These are phyloP conservation scores for Arthroderma uncinatum DNA, from an alignment of 2,329 filamentous ascomycete genomes.

Conservation along the genomic window DNA sequence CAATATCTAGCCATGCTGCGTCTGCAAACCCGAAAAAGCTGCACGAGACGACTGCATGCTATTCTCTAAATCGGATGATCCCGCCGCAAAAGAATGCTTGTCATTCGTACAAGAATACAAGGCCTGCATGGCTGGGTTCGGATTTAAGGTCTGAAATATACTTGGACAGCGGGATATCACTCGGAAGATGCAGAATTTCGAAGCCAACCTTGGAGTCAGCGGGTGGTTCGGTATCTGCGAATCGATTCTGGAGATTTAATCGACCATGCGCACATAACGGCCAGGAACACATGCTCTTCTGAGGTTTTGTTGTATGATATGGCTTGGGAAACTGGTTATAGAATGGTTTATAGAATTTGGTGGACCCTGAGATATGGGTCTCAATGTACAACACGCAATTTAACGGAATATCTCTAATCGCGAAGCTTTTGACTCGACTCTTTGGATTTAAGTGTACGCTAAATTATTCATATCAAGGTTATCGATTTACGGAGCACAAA, in stretches of 20 bases:
- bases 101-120: slow-evolving; percentile 75
- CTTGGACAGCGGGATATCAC: neutral
- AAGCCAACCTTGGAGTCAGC: neutral
- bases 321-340: neutral
- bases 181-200: neutral
- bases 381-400: neutral
- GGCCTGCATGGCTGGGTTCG: slow-evolving; percentile 84
- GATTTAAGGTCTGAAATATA: slow-evolving; percentile 53
- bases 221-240: neutral
- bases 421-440: no score
- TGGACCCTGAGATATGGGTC: neutral
- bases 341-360: neutral
- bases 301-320: neutral
- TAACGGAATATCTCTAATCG: neutral
- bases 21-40: slow-evolving; percentile 91
- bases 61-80: slow-evolving; percentile 75
- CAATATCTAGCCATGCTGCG: slow-evolving; percentile 69
- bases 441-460: no score
- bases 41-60: slow-evolving; percentile 97
- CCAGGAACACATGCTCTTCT: neutral
- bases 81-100: slow-evolving; percentile 65
- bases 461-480: no score
- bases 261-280: neutral
- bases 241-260: neutral
- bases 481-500: no score